A percentile compares a stretch with the other conserved stretches of the same genome.
These are phyloP conservation scores for Ogataea degrootiae DNA, from an alignment of 805 yeast genomes.

Conservation along the genomic window DNA sequence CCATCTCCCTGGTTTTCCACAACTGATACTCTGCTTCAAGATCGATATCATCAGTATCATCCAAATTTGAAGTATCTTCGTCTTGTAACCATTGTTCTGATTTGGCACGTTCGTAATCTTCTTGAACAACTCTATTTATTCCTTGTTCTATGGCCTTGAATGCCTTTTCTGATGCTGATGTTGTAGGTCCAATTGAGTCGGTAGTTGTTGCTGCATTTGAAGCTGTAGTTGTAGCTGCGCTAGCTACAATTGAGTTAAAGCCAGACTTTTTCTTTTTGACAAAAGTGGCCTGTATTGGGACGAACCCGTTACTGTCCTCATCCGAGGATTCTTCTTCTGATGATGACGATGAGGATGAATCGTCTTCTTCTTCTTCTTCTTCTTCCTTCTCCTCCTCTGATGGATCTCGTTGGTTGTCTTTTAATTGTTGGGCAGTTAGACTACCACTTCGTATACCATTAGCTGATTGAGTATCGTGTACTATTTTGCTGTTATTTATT, in stretches of 20 bases:
- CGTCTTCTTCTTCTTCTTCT: not conserved
- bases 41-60: constrained; percentile 58
- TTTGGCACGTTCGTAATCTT: constrained; percentile 19
- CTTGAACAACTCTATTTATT: constrained; percentile 17
- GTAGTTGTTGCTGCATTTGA: not conserved
- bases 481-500: not conserved
- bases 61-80: constrained; percentile 33
- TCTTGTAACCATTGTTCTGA: constrained; percentile 14
- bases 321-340: not conserved
- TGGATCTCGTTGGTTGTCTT: not conserved
- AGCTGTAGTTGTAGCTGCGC: not conserved
- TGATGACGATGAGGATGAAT: not conserved
- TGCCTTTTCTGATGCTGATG: constrained; percentile 10
- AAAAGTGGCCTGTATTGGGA: not conserved
- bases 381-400: not conserved
- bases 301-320: not conserved
- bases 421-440: not conserved
- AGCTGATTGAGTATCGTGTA: too few species aligned
- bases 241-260: not conserved
- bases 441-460: not conserved
- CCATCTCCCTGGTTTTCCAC: constrained; percentile 29
- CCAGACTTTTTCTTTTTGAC: not conserved
- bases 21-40: constrained; percentile 38
- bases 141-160: constrained; percentile 23
- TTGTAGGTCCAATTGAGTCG: not conserved